Percentiles rank a stretch among this genome's conserved stretches.
Conservation (phyloP, 352 stramenopile genomes). For the Globisporangium paroecandrum region DNA sequence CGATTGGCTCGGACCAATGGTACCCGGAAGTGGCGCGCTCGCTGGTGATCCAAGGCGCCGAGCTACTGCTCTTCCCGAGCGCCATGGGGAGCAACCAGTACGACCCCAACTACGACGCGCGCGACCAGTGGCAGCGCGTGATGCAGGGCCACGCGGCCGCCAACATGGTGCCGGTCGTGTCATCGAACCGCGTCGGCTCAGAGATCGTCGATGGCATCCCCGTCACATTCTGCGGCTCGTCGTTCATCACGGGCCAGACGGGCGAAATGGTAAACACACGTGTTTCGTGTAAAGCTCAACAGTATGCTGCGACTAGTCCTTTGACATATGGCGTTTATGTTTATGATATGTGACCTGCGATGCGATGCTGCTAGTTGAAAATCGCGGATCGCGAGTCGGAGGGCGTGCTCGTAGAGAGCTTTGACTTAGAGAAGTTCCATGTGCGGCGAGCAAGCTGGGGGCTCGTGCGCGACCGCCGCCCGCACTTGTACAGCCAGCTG, state of each 20-base stretch:
- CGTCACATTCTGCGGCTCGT: constrained; percentile 90
- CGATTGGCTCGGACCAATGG: constrained; percentile 92
- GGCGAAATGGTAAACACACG: constrained; percentile 73
- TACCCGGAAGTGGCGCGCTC: constrained; percentile 88
- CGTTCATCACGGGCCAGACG: constrained; percentile 90
- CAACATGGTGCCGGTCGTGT: constrained; percentile 90
- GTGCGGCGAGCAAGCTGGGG: constrained; percentile 84
- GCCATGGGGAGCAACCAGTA: constrained; percentile 87
- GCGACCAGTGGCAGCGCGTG: constrained; percentile 89
- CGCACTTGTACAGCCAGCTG: constrained; percentile 77
- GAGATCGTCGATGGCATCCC: constrained; percentile 79
- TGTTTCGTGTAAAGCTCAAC: neutral
- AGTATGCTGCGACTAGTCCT: neutral
- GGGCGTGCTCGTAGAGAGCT: constrained; percentile 84
- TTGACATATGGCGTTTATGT: no score
- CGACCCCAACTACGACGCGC: constrained; percentile 82
- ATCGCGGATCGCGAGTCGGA: constrained; percentile 85
- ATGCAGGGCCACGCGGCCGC: constrained; percentile 90
- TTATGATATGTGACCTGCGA: neutral
- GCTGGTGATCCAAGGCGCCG: constrained; percentile 86
- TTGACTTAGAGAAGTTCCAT: constrained; percentile 85
- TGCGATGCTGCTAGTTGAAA: constrained; percentile 50
- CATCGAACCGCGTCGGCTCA: constrained; percentile 86
- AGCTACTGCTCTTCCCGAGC: constrained; percentile 81
- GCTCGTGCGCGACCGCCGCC: constrained; percentile 82